These are phyloP conservation scores for Metschnikowia rubicola DNA, from an alignment of 805 yeast genomes.

Conservation along the genomic window DNA sequence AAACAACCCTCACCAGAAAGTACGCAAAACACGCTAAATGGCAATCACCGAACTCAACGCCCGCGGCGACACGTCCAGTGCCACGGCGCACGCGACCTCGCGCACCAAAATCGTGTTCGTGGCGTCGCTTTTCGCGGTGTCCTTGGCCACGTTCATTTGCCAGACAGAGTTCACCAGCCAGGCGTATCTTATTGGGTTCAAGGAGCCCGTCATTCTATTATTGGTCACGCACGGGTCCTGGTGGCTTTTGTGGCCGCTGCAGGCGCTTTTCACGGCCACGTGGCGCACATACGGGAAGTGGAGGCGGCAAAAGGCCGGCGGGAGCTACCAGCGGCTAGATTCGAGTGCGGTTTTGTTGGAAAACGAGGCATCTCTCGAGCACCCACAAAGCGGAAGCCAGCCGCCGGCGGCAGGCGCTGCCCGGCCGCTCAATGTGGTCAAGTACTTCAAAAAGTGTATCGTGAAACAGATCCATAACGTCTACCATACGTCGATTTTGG, in stretches of 20 bases:
- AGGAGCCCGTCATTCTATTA: constrained; percentile 68
- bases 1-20: not conserved
- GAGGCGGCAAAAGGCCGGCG: constrained; percentile 12
- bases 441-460: constrained; percentile 34
- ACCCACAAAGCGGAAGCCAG: constrained; percentile 7
- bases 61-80: constrained; percentile 20
- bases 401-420: constrained; percentile 5
- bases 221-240: constrained; percentile 74
- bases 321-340: constrained; percentile 27
- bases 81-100: constrained; percentile 26
- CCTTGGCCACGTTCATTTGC: constrained; percentile 57
- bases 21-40: constrained; percentile 18
- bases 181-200: constrained; percentile 54
- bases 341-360: constrained; percentile 30
- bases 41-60: constrained; percentile 32
- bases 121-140: constrained; percentile 29
- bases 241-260: constrained; percentile 71
- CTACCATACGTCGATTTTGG: constrained; percentile 40
- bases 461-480: constrained; percentile 43
- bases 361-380: constrained; percentile 10
- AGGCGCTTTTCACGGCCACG: constrained; percentile 47
- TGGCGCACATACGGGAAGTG: constrained; percentile 39
- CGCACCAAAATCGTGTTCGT: constrained; percentile 37
- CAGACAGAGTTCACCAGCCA: constrained; percentile 82
- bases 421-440: constrained; percentile 15